Conservation (phyloP, 1,284 basidiomycete genomes). For the Marasmius fiardii region DNA sequence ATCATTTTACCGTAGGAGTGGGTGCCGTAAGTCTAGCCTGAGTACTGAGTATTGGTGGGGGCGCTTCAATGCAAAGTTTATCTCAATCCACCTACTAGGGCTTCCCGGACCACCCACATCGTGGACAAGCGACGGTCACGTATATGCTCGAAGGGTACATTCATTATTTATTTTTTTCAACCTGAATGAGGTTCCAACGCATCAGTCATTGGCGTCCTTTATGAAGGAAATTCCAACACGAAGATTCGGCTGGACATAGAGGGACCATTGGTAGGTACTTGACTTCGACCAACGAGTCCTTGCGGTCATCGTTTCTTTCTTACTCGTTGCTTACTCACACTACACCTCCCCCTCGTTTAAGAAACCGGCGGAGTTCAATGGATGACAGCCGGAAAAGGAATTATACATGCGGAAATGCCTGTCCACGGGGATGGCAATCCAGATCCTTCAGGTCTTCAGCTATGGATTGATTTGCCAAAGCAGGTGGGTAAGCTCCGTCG, state of each 20-base stretch:
- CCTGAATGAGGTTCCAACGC: background rate
- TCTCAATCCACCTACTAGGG: constrained; percentile 42
- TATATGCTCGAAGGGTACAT: constrained; percentile 83
- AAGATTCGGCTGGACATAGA: constrained; percentile 89
- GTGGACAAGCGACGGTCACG: constrained; percentile 86
- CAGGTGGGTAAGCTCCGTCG: constrained; percentile 35
- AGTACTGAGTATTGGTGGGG: too few relatives aligned
- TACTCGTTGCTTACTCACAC: too few relatives aligned
- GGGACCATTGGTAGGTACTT: constrained; percentile 55
- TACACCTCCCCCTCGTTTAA: constrained; percentile 18
- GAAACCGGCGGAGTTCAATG: constrained; percentile 88
- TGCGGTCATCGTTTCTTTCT: too few relatives aligned
- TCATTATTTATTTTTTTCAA: too few relatives aligned
- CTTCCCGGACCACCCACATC: constrained; percentile 86
- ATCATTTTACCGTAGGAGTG: constrained; percentile 67
- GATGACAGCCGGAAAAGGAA: constrained; percentile 86
- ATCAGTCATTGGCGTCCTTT: constrained; percentile 1
- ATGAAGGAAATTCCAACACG: constrained; percentile 70
- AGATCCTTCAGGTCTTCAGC: constrained; percentile 68
- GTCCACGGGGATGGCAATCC: constrained; percentile 65
- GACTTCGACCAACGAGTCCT: background rate
- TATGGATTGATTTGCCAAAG: constrained; percentile 93
- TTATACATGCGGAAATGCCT: constrained; percentile 92
- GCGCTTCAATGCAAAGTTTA: too few relatives aligned
- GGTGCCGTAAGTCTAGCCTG: constrained; percentile 47